Evolutionary conservation across 306 rosid genomes (phyloP).

Genomic region (Pachyrhizus erosus): DNA sequence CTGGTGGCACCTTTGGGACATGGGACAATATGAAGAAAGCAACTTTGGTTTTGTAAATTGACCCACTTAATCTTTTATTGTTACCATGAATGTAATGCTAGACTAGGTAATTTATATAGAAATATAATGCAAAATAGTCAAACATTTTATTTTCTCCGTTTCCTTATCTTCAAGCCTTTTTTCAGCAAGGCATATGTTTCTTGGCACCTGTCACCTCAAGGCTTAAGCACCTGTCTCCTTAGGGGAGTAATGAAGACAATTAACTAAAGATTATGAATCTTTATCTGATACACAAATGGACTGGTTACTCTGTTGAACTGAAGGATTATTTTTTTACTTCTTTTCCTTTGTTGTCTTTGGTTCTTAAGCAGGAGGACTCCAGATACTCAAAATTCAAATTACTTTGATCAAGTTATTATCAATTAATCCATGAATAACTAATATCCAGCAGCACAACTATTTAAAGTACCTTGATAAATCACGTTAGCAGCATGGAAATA

Average conservation of each 20-base stretch:
- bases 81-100: background rate
- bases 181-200: background rate
- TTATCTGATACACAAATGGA: background rate
- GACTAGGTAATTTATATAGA: background rate
- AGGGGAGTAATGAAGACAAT: slow-evolving; percentile 4
- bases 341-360: too few species aligned
- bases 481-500: background rate
- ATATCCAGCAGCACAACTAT: slow-evolving; percentile 21
- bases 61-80: background rate
- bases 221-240: background rate
- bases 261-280: slow-evolving; percentile 5
- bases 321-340: slow-evolving; percentile 1
- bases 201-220: background rate
- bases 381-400: slow-evolving; percentile 25
- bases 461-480: slow-evolving; percentile 6
- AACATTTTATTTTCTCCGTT: too few species aligned
- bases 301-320: slow-evolving; percentile 17
- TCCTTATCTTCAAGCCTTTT: too few species aligned
- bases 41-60: slow-evolving; percentile 21
- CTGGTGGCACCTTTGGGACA: background rate
- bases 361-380: slow-evolving; percentile 8
- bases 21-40: background rate
- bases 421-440: slow-evolving; percentile 3
- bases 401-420: too few species aligned
- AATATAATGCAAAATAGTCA: background rate